Conservation (phyloP, 2,329 filamentous ascomycete species). For the Aspergillus ochraceus region DNA sequence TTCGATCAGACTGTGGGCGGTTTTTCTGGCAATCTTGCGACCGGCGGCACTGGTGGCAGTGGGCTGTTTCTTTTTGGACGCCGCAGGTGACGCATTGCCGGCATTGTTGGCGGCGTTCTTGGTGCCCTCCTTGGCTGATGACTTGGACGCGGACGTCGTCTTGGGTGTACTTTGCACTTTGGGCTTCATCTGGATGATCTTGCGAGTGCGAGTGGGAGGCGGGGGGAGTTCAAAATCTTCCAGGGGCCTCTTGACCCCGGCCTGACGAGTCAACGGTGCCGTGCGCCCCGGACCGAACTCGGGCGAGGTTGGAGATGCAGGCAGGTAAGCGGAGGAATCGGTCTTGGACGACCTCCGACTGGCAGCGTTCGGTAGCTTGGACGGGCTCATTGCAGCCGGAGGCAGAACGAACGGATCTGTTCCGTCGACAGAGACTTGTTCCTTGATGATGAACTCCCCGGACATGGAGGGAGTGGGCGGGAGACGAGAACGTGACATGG, state of each 20-base stretch:
- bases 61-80: slow-evolving; percentile 73
- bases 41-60: slow-evolving; percentile 78
- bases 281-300: slow-evolving; percentile 24
- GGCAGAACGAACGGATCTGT: slow-evolving; percentile 38
- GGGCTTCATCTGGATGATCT: slow-evolving; percentile 98
- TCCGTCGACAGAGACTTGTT: slow-evolving; percentile 30
- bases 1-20: slow-evolving; percentile 94
- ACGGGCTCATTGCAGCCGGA: slow-evolving; percentile 35
- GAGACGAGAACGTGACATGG: slow-evolving; percentile 36
- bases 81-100: slow-evolving; percentile 28
- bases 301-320: slow-evolving; percentile 37
- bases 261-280: slow-evolving; percentile 27
- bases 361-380: slow-evolving; percentile 15
- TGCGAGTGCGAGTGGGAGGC: slow-evolving; percentile 85
- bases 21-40: slow-evolving; percentile 94
- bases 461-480: slow-evolving; percentile 42
- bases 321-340: slow-evolving; percentile 29
- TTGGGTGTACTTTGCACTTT: slow-evolving; percentile 49
- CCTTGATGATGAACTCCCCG: slow-evolving; percentile 39
- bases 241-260: slow-evolving; percentile 41
- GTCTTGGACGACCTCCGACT: slow-evolving; percentile 31
- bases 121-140: slow-evolving; percentile 26
- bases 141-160: slow-evolving; percentile 32
- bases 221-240: slow-evolving; percentile 76
- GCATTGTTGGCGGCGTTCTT: slow-evolving; percentile 19